phyloP scores from a whole-genome alignment of 495 filamentous ascomycete genomes.

The Penicillium soppii region DNA sequence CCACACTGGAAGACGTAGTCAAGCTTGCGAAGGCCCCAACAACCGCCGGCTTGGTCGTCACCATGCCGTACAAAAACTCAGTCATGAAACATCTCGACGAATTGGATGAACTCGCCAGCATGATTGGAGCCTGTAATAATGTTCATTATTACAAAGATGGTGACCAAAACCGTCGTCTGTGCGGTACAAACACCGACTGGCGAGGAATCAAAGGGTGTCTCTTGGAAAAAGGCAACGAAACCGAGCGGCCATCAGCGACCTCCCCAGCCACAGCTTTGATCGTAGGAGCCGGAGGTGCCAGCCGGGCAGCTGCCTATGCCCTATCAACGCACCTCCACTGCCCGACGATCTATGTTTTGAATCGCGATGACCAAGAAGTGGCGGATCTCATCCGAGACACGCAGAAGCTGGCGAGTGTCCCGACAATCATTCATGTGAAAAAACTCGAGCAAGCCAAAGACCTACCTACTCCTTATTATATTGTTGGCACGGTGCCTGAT shows the following conservation, averaged over 20 bases:
- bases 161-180: conserved; percentile 32
- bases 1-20: conserved; percentile 30
- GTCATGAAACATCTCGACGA: conserved; percentile 62
- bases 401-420: conserved; percentile 5
- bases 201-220: conserved; percentile 61
- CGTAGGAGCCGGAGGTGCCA: conserved; percentile 62
- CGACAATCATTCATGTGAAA: conserved; percentile 50
- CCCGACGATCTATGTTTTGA: conserved; percentile 61
- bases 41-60: conserved; percentile 58
- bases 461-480: conserved; percentile 50
- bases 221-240: conserved; percentile 28
- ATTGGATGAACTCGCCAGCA: conserved; percentile 54
- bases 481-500: conserved; percentile 64
- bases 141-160: conserved; percentile 54
- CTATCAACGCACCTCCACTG: conserved; percentile 55
- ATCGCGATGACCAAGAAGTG: conserved; percentile 59
- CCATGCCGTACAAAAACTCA: conserved; percentile 67
- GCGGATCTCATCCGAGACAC: conserved; percentile 52
- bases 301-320: conserved; percentile 62
- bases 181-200: conserved; percentile 71
- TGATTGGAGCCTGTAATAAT: conserved; percentile 67
- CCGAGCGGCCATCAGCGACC: conserved; percentile 34
- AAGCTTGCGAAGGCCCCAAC: conserved; percentile 33
- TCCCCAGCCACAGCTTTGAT: conserved; percentile 43
- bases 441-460: conserved; percentile 49